Evolutionary conservation across 2,329 filamentous ascomycete genomes (phyloP).

Genomic region (Colletotrichum cordylinicola): DNA sequence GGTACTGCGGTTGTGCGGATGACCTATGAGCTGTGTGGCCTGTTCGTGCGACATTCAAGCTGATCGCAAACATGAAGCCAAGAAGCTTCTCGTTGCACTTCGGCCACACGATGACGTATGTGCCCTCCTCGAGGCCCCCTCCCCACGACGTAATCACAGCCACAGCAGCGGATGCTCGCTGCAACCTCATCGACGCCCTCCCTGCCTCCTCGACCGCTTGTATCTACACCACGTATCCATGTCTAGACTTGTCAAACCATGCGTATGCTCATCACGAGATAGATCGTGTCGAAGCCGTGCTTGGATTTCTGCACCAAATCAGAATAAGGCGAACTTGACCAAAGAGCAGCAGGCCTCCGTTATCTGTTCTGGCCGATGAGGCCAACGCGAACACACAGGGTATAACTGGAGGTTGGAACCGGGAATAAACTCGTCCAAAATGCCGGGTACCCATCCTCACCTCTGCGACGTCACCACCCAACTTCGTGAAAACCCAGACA

Average conservation of each 20-base stretch:
- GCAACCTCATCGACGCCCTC: not conserved
- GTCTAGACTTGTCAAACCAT: not conserved
- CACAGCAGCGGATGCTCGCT: not conserved
- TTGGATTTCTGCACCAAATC: not conserved
- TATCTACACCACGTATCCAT: not conserved
- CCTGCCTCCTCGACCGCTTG: not conserved
- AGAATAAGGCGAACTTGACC: not conserved
- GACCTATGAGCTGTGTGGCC: not conserved
- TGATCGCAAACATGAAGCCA: not conserved
- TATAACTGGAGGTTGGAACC: not conserved
- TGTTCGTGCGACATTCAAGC: not conserved
- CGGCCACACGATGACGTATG: slow-evolving; percentile 3
- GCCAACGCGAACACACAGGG: not conserved
- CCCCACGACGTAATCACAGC: not conserved
- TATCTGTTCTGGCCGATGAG: not conserved
- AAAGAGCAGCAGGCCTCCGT: not conserved
- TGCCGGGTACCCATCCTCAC: not conserved
- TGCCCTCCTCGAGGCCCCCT: not conserved
- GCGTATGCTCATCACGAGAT: not conserved
- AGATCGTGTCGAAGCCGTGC: not conserved
- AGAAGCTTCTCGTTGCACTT: not conserved
- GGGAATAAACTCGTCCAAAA: not conserved
- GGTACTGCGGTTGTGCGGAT: not conserved
- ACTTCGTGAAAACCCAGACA: not conserved
- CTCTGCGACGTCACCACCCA: not conserved